phyloP scores from a whole-genome alignment of 2,329 filamentous ascomycete genomes.

The Cercospora sesami region DNA sequence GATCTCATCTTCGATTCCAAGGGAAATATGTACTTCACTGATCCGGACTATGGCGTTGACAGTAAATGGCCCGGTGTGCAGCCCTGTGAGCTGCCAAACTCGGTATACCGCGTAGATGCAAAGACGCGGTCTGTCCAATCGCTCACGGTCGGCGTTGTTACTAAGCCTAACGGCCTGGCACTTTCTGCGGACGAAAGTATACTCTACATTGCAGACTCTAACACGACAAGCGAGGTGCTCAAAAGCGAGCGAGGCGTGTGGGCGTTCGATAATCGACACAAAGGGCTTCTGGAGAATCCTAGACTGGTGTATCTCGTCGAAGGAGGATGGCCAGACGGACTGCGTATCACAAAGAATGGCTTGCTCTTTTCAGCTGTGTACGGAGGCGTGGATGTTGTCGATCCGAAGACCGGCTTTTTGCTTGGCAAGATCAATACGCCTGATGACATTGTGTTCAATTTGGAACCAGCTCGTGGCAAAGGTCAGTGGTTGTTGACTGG shows the following conservation, averaged over 20 bases:
- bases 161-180: constrained; percentile 32
- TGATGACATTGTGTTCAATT: constrained; percentile 30
- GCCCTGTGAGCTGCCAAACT: constrained; percentile 53
- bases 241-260: constrained; percentile 44
- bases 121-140: constrained; percentile 52
- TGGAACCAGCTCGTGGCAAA: constrained; percentile 24
- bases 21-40: constrained; percentile 34
- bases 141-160: constrained; percentile 52
- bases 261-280: constrained; percentile 28
- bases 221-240: constrained; percentile 19
- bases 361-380: constrained; percentile 24
- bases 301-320: constrained; percentile 42
- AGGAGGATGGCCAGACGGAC: constrained; percentile 36
- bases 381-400: constrained; percentile 27
- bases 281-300: constrained; percentile 32
- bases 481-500: constrained; percentile 30
- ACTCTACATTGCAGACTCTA: constrained; percentile 32
- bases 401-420: constrained; percentile 36
- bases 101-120: constrained; percentile 59
- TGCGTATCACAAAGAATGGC: constrained; percentile 24
- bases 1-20: constrained; percentile 56
- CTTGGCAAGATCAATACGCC: constrained; percentile 55
- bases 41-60: constrained; percentile 39
- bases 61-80: constrained; percentile 56
- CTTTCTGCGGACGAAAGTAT: constrained; percentile 30